A percentile compares a stretch with the other conserved stretches of the same genome.
Conservation (phyloP, 805 yeast genomes). For the Nakazawaea peltata region DNA sequence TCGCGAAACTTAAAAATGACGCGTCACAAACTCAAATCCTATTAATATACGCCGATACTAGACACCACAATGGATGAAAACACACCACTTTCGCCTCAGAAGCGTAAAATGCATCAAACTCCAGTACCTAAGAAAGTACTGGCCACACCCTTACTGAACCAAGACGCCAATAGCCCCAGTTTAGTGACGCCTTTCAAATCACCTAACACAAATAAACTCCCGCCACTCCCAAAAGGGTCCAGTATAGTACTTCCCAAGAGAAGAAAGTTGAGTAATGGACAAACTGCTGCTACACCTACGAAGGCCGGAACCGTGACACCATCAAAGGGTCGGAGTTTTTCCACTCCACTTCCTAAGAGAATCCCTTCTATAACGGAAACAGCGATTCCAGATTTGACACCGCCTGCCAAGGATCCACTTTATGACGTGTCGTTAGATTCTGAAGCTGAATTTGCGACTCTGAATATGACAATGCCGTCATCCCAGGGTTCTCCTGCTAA, state of each 20-base stretch:
- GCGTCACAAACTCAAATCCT: no score
- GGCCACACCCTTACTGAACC: no score
- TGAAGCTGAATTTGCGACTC: not conserved
- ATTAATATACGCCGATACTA: no score
- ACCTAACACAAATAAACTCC: conserved; percentile 1
- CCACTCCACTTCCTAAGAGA: conserved; percentile 9
- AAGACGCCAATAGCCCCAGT: no score
- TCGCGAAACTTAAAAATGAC: no score
- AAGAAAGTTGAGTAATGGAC: conserved; percentile 5
- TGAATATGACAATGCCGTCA: not conserved
- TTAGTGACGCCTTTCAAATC: conserved; percentile 9
- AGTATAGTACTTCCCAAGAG: conserved; percentile 7
- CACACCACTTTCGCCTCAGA: no score
- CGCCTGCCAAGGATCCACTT: conserved; percentile 2
- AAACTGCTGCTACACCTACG: conserved; percentile 1
- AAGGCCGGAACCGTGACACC: conserved; percentile 2
- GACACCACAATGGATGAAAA: no score
- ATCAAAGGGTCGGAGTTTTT: conserved; percentile 5
- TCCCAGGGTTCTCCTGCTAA: no score
- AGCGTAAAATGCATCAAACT: no score
- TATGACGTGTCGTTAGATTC: conserved; percentile 3
- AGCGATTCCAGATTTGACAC: conserved; percentile 10
- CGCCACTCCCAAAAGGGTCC: conserved; percentile 8
- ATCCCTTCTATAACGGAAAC: conserved; percentile 7
- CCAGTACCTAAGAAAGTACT: no score